Percentiles rank a stretch among this genome's conserved stretches.
phyloP scores from a whole-genome alignment of 164 flowering plant species.

The Vitis rotundifolia region DNA sequence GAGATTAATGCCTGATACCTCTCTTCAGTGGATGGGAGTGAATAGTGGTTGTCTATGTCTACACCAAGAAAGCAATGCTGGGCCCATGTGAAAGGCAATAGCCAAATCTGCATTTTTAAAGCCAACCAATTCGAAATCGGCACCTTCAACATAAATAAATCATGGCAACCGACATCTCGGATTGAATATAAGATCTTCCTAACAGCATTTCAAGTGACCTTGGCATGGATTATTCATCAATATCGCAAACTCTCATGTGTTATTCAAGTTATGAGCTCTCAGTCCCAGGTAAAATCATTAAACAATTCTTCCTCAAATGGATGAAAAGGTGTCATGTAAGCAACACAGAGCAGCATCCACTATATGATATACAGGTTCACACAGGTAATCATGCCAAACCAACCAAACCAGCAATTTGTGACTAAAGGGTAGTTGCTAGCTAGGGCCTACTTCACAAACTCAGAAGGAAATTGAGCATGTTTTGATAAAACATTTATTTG shows the following conservation, averaged over 20 bases:
- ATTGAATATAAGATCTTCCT: slow-evolving; percentile 58
- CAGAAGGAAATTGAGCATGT: too few relatives aligned
- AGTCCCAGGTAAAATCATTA: slow-evolving; percentile 21
- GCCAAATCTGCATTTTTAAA: slow-evolving; percentile 99
- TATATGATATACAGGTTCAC: neutral
- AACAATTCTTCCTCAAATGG: slow-evolving; percentile 5
- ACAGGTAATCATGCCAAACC: slow-evolving; percentile 3
- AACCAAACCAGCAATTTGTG: neutral
- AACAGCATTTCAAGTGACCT: slow-evolving; percentile 52
- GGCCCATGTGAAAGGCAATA: slow-evolving; percentile 79
- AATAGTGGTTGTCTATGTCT: slow-evolving; percentile 78
- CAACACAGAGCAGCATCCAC: slow-evolving; percentile 5
- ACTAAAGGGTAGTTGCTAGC: too few relatives aligned
- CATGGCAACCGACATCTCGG: slow-evolving; percentile 82
- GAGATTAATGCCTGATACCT: slow-evolving; percentile 79
- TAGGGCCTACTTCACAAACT: too few relatives aligned
- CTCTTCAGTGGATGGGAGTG: slow-evolving; percentile 72
- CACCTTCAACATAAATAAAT: slow-evolving; percentile 83
- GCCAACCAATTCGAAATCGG: slow-evolving; percentile 99
- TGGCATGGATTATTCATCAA: slow-evolving; percentile 54
- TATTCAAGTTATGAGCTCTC: slow-evolving; percentile 36
- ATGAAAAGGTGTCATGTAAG: neutral
- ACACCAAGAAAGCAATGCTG: slow-evolving; percentile 92
- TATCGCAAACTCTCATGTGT: slow-evolving; percentile 35
- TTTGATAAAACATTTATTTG: too few relatives aligned